Base-by-base conservation (phyloP, 2,329 filamentous ascomycete species). In the Scedosporium boydii region DNA sequence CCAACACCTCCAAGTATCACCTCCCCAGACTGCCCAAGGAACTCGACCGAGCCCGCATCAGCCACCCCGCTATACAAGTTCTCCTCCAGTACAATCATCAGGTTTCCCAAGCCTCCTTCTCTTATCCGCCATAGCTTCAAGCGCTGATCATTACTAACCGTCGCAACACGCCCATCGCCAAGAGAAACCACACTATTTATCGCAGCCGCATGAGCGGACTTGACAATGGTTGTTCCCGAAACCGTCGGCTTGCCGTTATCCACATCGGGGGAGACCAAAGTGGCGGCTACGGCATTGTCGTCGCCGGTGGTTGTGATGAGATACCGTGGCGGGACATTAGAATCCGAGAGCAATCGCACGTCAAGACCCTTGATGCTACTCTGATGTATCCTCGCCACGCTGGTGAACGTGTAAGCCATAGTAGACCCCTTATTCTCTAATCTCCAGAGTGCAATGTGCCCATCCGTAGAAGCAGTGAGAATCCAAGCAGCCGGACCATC, bases 381-480 rank as follows among this genome's bases (percentile, higher is more conserved):
- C 68, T 96, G 91, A 69, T 98, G 95, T 26, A 93, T 72, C 61
- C 76, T 78, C 1, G 70, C 70, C 10, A 74, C 73, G 12, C 73
- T 64, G 7, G 66, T 67, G 3, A 77, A 65, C 1, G 62, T 62
- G 57, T 71, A 76, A 9, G 66, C 63, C 21, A 38, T 12, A 38
- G 60, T 59, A 60, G 69, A 42, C 21, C 44, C 23, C 6, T 59
- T 26, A 10, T 62, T 63, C 23, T 64, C 61, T 6, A 65, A 67
- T 44, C 65, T 68, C 85, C 86, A 93, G 0, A 88, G 67, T 0
- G 83, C 83, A 18, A 96, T 69, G 67, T 88, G 82, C 0, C 93
- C 93, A 70, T 98, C 93, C 0, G 93, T 96, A 1, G 89, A 88
- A 1, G 88, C 85, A 1, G 90, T 91, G 21, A 91, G 72, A 26